phyloP scores from a whole-genome alignment of 2,329 filamentous ascomycete species.

The Epichloe baconii region DNA sequence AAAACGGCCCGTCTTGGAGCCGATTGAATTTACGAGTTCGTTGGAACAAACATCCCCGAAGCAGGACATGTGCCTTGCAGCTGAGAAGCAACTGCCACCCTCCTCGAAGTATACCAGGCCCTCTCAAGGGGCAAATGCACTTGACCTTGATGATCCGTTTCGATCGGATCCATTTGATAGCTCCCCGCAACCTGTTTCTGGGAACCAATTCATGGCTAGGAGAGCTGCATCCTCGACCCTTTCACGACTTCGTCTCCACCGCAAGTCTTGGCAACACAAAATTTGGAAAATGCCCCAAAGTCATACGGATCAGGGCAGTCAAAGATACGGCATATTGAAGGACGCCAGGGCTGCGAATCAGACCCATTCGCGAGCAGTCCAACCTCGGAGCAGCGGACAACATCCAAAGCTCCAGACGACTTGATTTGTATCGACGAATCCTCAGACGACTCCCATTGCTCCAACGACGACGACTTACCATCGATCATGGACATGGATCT shows the following conservation, averaged over 20 bases:
- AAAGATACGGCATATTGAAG: background rate
- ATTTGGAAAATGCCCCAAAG: background rate
- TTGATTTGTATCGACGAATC: constrained; percentile 25
- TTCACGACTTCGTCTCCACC: constrained; percentile 8
- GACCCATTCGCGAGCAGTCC: background rate
- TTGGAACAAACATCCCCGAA: constrained; percentile 9
- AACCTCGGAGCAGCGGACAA: background rate
- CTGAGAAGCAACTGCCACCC: background rate
- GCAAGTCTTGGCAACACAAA: background rate
- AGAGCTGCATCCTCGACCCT: constrained; percentile 9
- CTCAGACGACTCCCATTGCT: constrained; percentile 16
- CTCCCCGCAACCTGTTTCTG: constrained; percentile 13
- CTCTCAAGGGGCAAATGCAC: background rate
- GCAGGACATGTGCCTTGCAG: background rate
- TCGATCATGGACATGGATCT: constrained; percentile 30
- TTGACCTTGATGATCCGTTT: background rate
- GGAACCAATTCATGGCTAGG: background rate
- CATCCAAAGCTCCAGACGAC: background rate
- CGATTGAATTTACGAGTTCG: constrained; percentile 27
- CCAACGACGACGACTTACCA: constrained; percentile 38
- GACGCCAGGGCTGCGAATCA: background rate
- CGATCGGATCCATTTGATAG: constrained; percentile 23
- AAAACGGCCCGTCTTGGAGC: constrained; percentile 8
- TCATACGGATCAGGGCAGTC: background rate
- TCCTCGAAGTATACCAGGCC: background rate